phyloP scores from a whole-genome alignment of 805 yeast species.

The Lachancea mirantina region DNA sequence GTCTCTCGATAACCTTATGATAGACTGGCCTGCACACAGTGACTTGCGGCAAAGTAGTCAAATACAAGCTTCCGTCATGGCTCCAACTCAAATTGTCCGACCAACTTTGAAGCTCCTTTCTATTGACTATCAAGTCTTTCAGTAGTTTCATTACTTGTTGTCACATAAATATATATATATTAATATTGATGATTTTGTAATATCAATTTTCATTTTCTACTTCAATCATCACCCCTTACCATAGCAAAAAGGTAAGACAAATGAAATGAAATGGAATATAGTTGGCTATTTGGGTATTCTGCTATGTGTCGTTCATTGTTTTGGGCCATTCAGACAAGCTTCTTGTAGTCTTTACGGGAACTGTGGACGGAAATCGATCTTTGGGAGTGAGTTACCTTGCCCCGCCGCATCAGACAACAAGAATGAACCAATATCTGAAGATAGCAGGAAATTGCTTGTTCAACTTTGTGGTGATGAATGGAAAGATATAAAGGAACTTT shows the following conservation, averaged over 20 bases:
- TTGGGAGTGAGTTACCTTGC: conserved; percentile 79
- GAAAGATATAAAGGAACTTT: conserved; percentile 41
- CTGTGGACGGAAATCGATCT: conserved; percentile 75
- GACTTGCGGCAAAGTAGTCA: conserved; percentile 23
- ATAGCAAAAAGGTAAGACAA: too few relatives aligned
- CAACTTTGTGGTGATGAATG: conserved; percentile 72
- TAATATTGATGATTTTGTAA: neutral
- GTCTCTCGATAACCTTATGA: conserved; percentile 12
- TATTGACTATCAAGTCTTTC: conserved; percentile 21
- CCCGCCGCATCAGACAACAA: conserved; percentile 44
- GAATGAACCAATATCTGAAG: conserved; percentile 35
- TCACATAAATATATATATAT: neutral
- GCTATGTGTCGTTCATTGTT: neutral
- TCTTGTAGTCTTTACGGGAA: conserved; percentile 33
- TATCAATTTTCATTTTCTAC: too few relatives aligned
- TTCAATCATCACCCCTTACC: too few relatives aligned
- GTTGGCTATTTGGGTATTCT: neutral
- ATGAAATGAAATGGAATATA: neutral
- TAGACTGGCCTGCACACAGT: conserved; percentile 25
- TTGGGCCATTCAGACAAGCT: conserved; percentile 8
- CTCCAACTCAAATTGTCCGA: conserved; percentile 24
- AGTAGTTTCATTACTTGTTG: conserved; percentile 18
- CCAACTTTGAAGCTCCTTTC: conserved; percentile 27
- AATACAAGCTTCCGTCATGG: conserved; percentile 24
- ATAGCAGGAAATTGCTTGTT: conserved; percentile 39